Evolutionary conservation across 2,329 filamentous ascomycete species (phyloP).

Genomic region (Ophiostoma piceae): DNA sequence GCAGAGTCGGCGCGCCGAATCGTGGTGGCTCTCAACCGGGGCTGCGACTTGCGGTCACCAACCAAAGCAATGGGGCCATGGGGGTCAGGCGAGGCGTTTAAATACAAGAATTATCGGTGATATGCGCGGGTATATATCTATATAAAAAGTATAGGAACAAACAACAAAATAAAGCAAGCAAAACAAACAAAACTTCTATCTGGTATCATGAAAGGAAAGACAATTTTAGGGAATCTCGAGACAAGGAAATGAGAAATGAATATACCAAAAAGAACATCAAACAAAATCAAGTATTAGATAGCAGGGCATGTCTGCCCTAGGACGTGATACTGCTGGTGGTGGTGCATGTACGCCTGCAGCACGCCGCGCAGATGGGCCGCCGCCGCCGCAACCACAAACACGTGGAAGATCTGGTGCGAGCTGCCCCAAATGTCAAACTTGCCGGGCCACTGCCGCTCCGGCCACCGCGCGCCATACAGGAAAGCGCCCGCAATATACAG

Average conservation of each 20-base stretch:
- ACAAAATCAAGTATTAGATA: background rate
- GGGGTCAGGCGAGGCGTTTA: background rate
- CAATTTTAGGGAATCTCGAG: background rate
- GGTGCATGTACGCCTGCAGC: slow-evolving; percentile 77
- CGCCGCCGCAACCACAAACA: slow-evolving; percentile 79
- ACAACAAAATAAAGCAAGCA: background rate
- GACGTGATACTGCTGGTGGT: slow-evolving; percentile 51
- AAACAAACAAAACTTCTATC: slow-evolving; percentile 1
- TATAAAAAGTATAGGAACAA: background rate
- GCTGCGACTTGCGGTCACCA: slow-evolving; percentile 26
- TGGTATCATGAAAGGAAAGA: background rate
- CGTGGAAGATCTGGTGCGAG: slow-evolving; percentile 94
- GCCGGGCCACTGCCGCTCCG: slow-evolving; percentile 73
- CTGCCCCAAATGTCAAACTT: slow-evolving; percentile 85
- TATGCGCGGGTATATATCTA: background rate
- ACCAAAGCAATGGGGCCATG: slow-evolving; percentile 22
- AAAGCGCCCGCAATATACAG: slow-evolving; percentile 82
- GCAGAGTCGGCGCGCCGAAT: slow-evolving; percentile 25
- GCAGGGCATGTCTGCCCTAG: slow-evolving; percentile 47
- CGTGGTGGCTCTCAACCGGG: background rate
- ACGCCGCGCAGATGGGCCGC: slow-evolving; percentile 75
- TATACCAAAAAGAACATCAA: background rate
- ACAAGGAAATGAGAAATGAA: background rate
- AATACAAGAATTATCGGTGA: background rate
- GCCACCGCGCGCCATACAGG: slow-evolving; percentile 80